Percentiles rank a stretch among this genome's conserved stretches.
Conservation (phyloP, 805 yeast species). For the Yamadazyma laniorum region DNA sequence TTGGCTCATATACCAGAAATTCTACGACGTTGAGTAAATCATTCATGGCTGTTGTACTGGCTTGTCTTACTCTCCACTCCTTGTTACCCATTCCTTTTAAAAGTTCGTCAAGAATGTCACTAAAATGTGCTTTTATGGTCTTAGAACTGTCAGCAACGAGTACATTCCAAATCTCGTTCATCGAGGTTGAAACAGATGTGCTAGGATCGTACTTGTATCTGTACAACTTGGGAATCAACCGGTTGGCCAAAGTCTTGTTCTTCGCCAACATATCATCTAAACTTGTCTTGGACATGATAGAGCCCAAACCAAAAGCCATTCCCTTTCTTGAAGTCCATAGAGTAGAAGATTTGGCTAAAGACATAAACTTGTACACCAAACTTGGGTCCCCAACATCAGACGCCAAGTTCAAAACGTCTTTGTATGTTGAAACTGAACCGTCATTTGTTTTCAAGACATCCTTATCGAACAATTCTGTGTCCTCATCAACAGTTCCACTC, state of each 20-base stretch:
- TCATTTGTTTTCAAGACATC: conserved; percentile 78
- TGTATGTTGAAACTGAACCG: conserved; percentile 86
- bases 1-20: conserved; percentile 47
- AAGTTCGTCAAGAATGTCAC: conserved; percentile 61
- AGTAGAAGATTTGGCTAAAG: conserved; percentile 81
- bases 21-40: conserved; percentile 67
- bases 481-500: conserved; percentile 71
- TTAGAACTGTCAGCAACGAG: conserved; percentile 59
- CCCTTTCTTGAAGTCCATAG: conserved; percentile 94
- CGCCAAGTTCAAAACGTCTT: conserved; percentile 83
- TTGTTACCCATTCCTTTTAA: conserved; percentile 67
- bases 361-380: conserved; percentile 90
- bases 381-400: conserved; percentile 96
- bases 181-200: conserved; percentile 67
- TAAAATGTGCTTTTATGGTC: conserved; percentile 53
- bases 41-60: conserved; percentile 68
- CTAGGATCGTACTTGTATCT: conserved; percentile 87
- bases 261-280: conserved; percentile 58
- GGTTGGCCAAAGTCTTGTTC: conserved; percentile 52
- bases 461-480: conserved; percentile 81
- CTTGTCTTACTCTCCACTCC: conserved; percentile 94
- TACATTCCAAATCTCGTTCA: conserved; percentile 86
- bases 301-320: conserved; percentile 88
- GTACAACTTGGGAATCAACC: conserved; percentile 76
- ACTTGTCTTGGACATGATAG: conserved; percentile 75